These are phyloP conservation scores for Encephalitozoon cuniculi DNA, from an alignment of 371 early-diverging fungal species.

Conservation along the genomic window DNA sequence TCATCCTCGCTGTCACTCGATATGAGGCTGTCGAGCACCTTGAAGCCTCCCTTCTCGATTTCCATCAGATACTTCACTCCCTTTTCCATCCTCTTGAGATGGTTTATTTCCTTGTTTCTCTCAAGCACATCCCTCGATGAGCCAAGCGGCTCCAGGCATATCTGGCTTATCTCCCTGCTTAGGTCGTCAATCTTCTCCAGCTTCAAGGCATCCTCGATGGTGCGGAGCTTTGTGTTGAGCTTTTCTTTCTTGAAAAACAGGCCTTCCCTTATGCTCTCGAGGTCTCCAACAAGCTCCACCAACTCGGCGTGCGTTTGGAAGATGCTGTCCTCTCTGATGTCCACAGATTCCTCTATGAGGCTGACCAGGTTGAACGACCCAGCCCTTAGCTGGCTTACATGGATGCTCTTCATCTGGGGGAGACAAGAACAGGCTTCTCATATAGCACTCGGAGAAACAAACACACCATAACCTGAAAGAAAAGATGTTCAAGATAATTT, in stretches of 20 bases:
- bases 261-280: constrained; percentile 41
- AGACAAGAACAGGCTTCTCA: background rate
- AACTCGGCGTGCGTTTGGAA: background rate
- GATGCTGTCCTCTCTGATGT: background rate
- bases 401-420: constrained; percentile 44
- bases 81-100: constrained; percentile 39
- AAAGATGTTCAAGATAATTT: background rate
- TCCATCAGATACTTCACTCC: constrained; percentile 40
- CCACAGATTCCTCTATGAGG: constrained; percentile 36
- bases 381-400: constrained; percentile 38
- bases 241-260: constrained; percentile 52
- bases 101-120: constrained; percentile 37
- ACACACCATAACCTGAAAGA: too few species aligned
- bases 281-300: constrained; percentile 17
- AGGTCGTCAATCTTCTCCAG: constrained; percentile 6
- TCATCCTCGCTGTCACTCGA: constrained; percentile 37
- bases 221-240: background rate
- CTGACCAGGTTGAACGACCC: constrained; percentile 19
- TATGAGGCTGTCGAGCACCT: constrained; percentile 27
- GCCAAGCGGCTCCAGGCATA: constrained; percentile 34
- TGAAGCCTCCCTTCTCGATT: constrained; percentile 19
- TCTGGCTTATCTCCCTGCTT: background rate
- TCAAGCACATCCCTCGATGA: constrained; percentile 32
- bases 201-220: constrained; percentile 4
- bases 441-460: too few species aligned